These are phyloP conservation scores for Gossypium arboreum DNA, from an alignment of 345 rosid species.

Conservation along the genomic window DNA sequence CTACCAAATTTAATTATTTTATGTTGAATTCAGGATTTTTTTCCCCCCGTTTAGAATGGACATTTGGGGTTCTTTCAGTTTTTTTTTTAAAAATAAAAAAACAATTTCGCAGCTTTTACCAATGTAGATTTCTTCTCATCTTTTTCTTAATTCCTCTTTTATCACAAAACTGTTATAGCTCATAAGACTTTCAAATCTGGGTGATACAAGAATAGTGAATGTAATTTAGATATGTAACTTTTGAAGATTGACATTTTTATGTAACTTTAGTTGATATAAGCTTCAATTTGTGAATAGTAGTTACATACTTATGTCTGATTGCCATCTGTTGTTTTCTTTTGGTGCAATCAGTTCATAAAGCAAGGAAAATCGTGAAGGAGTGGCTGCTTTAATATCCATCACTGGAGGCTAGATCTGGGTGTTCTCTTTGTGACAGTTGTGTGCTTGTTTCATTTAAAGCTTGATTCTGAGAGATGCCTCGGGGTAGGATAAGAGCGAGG, in stretches of 20 bases:
- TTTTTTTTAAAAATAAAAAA: background rate
- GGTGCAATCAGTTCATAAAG: conserved; percentile 28
- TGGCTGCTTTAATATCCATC: conserved; percentile 8
- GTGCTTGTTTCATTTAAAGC: conserved; percentile 14
- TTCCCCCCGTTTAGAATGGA: background rate
- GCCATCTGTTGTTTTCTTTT: background rate
- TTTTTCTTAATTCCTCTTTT: background rate
- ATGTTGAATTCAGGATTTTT: background rate
- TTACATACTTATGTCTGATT: conserved; percentile 12
- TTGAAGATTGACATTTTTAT: background rate
- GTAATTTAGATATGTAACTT: conserved; percentile 10
- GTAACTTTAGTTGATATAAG: conserved; percentile 5
- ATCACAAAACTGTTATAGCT: background rate
- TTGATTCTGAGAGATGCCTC: conserved; percentile 50
- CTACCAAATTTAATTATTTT: conserved; percentile 13
- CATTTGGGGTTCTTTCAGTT: background rate
- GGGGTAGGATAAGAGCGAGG: conserved; percentile 82
- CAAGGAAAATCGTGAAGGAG: conserved; percentile 16
- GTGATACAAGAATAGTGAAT: background rate
- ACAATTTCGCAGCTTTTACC: conserved; percentile 1
- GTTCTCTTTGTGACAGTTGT: conserved; percentile 19
- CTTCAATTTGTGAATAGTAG: conserved; percentile 13
- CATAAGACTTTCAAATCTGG: conserved; percentile 5
- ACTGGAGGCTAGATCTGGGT: conserved; percentile 19
- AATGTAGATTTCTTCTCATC: conserved; percentile 17